Percentiles rank a stretch among this genome's conserved stretches.
These are phyloP conservation scores for Tulasnella sp. DNA, from an alignment of 768 basidiomycete species.

Conservation along the genomic window DNA sequence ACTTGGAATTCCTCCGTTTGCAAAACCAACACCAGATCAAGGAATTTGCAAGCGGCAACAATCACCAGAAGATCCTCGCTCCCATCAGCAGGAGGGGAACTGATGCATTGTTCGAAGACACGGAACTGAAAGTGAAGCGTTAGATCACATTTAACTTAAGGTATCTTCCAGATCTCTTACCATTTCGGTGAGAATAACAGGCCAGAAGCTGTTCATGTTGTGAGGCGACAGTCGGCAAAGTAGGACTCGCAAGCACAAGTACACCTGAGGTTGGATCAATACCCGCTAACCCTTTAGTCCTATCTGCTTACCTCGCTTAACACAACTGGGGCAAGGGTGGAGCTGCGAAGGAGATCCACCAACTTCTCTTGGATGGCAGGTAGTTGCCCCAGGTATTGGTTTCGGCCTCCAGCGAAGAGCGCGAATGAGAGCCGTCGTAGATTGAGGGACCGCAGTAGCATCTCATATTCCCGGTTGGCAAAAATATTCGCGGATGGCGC, in stretches of 20 bases:
- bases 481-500: constrained; percentile 95
- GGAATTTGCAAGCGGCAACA: constrained; percentile 88
- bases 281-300: background rate
- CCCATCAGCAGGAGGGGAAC: constrained; percentile 70
- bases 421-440: constrained; percentile 85
- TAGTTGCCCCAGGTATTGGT: constrained; percentile 85
- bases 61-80: constrained; percentile 84
- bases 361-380: constrained; percentile 97
- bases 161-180: constrained; percentile 49
- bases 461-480: constrained; percentile 93
- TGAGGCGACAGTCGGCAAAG: constrained; percentile 89
- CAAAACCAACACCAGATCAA: constrained; percentile 88
- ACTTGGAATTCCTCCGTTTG: constrained; percentile 99
- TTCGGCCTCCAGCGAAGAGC: constrained; percentile 85
- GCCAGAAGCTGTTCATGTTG: constrained; percentile 96
- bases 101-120: constrained; percentile 81
- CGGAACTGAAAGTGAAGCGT: constrained; percentile 63
- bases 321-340: constrained; percentile 76
- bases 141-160: background rate
- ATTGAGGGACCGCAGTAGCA: constrained; percentile 80
- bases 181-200: constrained; percentile 89
- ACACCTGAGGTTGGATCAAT: constrained; percentile 48
- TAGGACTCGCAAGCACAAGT: constrained; percentile 87
- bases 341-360: constrained; percentile 84
- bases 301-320: constrained; percentile 73